Conservation (phyloP, 352 stramenopile genomes). For the Globisporangium mamillatum region DNA sequence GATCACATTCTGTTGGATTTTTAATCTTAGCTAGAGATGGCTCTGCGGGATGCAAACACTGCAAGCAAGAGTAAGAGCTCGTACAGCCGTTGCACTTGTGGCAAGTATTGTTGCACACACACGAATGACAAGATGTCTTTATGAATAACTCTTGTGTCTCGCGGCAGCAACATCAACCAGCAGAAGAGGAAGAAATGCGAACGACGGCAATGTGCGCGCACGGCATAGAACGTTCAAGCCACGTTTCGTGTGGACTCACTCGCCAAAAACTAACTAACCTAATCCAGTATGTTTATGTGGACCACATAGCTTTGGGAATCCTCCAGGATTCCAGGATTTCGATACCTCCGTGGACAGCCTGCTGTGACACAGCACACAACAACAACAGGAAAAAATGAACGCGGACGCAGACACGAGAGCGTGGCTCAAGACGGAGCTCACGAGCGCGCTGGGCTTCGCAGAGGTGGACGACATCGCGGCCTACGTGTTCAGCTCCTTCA, state of each 20-base stretch:
- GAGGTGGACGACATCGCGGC: conserved; percentile 69
- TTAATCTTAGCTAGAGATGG: too few relatives aligned
- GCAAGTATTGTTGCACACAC: too few relatives aligned
- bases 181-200: background rate
- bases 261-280: background rate
- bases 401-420: conserved; percentile 27
- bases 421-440: conserved; percentile 62
- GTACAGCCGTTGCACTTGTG: too few relatives aligned
- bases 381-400: conserved; percentile 16
- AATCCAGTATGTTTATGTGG: background rate
- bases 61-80: too few relatives aligned
- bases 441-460: conserved; percentile 57
- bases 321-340: background rate
- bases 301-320: background rate
- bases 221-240: background rate
- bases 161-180: too few relatives aligned
- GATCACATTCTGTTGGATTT: too few relatives aligned
- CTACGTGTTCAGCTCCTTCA: conserved; percentile 52
- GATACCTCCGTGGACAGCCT: background rate
- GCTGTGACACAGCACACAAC: background rate
- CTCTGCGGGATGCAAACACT: too few relatives aligned
- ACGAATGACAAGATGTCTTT: too few relatives aligned
- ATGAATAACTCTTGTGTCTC: too few relatives aligned
- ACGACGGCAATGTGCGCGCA: too few relatives aligned
- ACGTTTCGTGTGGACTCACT: background rate